Base-by-base conservation (phyloP, 2,329 filamentous ascomycete species). In the Monilinia vaccinii-corymbosi region DNA sequence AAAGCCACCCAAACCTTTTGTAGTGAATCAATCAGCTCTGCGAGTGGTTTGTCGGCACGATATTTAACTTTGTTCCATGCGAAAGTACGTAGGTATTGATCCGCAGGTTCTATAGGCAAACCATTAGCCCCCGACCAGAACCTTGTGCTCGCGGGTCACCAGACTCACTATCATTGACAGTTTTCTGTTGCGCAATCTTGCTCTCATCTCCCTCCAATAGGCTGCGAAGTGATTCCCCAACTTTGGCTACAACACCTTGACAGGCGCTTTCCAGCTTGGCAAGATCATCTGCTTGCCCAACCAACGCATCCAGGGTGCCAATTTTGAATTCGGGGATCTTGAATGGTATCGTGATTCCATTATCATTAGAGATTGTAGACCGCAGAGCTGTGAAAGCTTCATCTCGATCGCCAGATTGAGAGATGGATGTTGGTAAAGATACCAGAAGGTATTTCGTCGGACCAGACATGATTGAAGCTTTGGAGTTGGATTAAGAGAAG, bases 31-130 rank as follows among this genome's bases (percentile, higher is more conserved):
- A 97, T 87, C 62, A 97, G 80, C 71, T 97, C 93, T 60, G 85
- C 82, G 63, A 99, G 82, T 55, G 93, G 84, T 73, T 93, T 95
- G 75, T 99, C 94, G 64, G 89, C 87, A 69, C 94, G 86, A 75
- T 97, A 99, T 73, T 96, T 94, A 75, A 96, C 90, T 75, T 94
- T 97, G 78, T 97, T 97, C 94, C 94, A 99, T 66, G 84, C 82
- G 75, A 97, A 99, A 59, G 82, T 86, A 71, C 86, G 84, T 49
- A 99, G 78, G 73, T 97, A 99, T 73, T 93, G 88, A 69, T 97
- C 93, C 62, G 93, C 91, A n/a, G 94, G 92, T 75, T 96, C 93
- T 97, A 51, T 61, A 40, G 60, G 63, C 49, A 18, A 65, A 14
- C 31, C 11, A 59, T 67, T 50, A 68, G 62, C 46, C 36, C 34